Evolutionary conservation across 176 grass and related monocot species (phyloP).

Genomic region (Hordeum vulgare): DNA sequence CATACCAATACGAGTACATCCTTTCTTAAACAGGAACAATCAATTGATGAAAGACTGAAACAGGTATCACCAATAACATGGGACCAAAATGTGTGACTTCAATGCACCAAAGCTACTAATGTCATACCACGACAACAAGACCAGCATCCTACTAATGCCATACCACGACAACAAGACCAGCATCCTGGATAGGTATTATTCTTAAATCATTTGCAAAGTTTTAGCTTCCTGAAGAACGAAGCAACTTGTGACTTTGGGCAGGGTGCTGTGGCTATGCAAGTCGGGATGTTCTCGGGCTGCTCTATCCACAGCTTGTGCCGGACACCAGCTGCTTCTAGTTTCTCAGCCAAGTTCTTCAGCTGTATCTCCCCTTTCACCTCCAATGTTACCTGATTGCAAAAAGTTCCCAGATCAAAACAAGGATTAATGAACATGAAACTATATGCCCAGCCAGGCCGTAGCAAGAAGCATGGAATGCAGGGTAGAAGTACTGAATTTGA

Average conservation of each 20-base stretch:
- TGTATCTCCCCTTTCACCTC: slow-evolving; percentile 90
- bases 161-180: too few species aligned
- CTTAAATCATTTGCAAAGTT: slow-evolving; percentile 69
- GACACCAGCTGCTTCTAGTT: slow-evolving; percentile 50
- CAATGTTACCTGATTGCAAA: slow-evolving; percentile 56
- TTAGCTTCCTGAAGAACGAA: slow-evolving; percentile 88
- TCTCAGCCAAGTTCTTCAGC: slow-evolving; percentile 68
- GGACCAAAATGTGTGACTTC: background rate
- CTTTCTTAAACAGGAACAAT: background rate
- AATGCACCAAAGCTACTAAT: background rate
- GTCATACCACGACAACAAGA: background rate
- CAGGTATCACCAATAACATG: background rate
- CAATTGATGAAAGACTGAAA: background rate
- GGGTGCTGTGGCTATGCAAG: slow-evolving; percentile 71
- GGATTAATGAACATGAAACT: background rate
- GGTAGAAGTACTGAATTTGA: background rate
- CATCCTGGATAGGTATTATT: background rate
- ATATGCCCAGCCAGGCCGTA: background rate
- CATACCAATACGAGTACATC: background rate
- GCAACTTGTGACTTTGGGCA: slow-evolving; percentile 68
- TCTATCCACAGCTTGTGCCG: slow-evolving; percentile 82
- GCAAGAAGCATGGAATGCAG: background rate
- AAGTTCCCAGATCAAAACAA: background rate
- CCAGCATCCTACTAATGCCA: too few species aligned
- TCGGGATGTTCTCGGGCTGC: slow-evolving; percentile 77